phyloP scores from a whole-genome alignment of 2,329 filamentous ascomycete genomes.

The Fusarium abutilonis region DNA sequence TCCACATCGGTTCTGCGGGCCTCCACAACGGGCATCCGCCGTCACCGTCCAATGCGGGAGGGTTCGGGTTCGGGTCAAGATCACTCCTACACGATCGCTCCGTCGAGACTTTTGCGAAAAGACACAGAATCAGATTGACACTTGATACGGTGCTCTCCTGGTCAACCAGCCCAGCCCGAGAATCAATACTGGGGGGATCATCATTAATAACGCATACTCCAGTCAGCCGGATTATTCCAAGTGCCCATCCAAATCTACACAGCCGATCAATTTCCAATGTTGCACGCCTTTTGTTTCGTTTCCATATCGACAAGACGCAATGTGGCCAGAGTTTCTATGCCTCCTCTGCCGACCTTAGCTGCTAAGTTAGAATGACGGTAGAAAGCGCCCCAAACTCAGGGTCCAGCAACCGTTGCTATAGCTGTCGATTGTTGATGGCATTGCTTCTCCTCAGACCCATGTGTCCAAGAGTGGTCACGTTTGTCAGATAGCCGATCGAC shows the following conservation, averaged over 20 bases:
- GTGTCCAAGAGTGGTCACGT: conserved; percentile 25
- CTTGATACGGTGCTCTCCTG: background rate
- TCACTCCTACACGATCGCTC: background rate
- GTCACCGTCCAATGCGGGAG: conserved; percentile 31
- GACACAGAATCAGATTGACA: background rate
- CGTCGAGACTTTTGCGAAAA: conserved; percentile 7
- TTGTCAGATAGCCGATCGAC: conserved; percentile 43
- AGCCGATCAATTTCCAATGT: conserved; percentile 1
- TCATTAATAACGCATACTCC: background rate
- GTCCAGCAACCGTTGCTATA: conserved; percentile 10
- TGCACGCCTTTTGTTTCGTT: background rate
- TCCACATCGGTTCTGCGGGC: conserved; percentile 27
- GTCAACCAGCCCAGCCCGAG: background rate
- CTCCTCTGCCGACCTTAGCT: background rate
- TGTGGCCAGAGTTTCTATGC: background rate
- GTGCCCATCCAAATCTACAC: background rate
- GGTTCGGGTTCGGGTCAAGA: conserved; percentile 3
- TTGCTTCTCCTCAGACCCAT: conserved; percentile 21
- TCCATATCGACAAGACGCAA: background rate
- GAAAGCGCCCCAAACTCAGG: conserved; percentile 2
- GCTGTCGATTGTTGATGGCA: conserved; percentile 15
- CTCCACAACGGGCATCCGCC: conserved; percentile 13
- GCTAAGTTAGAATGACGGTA: background rate
- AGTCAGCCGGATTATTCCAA: background rate
- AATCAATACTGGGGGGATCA: background rate